Percentiles rank a stretch among this genome's conserved stretches.
These are phyloP conservation scores for Corynascus novoguineensis DNA, from an alignment of 495 filamentous ascomycete species.

Conservation along the genomic window DNA sequence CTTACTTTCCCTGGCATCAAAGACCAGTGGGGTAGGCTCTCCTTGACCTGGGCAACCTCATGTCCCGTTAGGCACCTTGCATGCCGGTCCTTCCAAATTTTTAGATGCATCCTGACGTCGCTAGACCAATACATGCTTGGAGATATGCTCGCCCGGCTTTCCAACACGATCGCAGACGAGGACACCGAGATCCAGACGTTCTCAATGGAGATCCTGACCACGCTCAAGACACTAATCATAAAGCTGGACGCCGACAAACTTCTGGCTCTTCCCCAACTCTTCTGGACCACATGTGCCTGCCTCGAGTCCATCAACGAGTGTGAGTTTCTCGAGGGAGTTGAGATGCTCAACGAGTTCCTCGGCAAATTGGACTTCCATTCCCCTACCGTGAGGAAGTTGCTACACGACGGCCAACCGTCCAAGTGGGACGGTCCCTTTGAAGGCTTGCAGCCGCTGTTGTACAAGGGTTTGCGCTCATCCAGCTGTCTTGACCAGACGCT, in stretches of 20 bases:
- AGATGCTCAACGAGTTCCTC: constrained; percentile 86
- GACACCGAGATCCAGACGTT: constrained; percentile 89
- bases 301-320: constrained; percentile 91
- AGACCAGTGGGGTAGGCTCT: constrained; percentile 82
- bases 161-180: constrained; percentile 93
- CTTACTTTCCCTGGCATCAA: constrained; percentile 80
- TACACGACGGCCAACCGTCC: constrained; percentile 71
- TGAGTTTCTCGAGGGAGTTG: constrained; percentile 85
- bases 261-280: constrained; percentile 82
- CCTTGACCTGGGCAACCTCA: constrained; percentile 90
- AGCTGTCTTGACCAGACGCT: constrained; percentile 70
- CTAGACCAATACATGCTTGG: constrained; percentile 89
- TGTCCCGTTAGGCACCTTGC: constrained; percentile 95
- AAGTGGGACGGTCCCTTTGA: constrained; percentile 90
- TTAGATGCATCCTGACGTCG: constrained; percentile 84
- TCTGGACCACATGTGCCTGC: constrained; percentile 96
- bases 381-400: constrained; percentile 56
- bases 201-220: constrained; percentile 95
- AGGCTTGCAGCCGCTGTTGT: constrained; percentile 75
- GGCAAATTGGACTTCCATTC: constrained; percentile 76
- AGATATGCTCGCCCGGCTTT: constrained; percentile 90
- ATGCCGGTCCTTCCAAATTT: constrained; percentile 95
- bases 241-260: constrained; percentile 76
- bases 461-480: constrained; percentile 90
- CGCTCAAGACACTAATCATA: constrained; percentile 80